phyloP scores from a whole-genome alignment of 2,329 filamentous ascomycete species.

The Neonectria neomacrospora region DNA sequence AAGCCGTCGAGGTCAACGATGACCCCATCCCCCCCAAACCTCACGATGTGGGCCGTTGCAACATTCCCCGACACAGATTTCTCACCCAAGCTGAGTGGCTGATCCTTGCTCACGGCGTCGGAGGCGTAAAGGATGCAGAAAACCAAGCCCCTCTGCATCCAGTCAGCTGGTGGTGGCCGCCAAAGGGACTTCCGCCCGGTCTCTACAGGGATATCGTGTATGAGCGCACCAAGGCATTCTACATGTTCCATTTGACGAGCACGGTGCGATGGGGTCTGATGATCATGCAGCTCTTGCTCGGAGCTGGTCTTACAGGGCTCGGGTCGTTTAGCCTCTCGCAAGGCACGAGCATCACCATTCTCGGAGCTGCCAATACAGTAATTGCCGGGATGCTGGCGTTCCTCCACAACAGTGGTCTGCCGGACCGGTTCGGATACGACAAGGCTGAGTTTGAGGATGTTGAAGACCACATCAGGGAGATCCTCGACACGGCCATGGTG shows the following conservation, averaged over 20 bases:
- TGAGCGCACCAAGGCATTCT: conserved; percentile 57
- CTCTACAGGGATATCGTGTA: conserved; percentile 61
- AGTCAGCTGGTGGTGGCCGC: conserved; percentile 57
- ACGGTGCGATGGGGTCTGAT: conserved; percentile 58
- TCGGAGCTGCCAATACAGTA: conserved; percentile 62
- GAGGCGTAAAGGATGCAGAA: conserved; percentile 59
- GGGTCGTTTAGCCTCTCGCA: conserved; percentile 54
- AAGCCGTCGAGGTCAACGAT: background rate
- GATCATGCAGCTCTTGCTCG: conserved; percentile 60
- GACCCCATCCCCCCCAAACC: background rate
- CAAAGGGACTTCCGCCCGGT: conserved; percentile 59
- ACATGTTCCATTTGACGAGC: conserved; percentile 57
- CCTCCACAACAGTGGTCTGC: conserved; percentile 64
- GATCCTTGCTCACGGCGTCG: conserved; percentile 59
- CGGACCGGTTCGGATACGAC: conserved; percentile 62
- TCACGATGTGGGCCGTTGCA: background rate
- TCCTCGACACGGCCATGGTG: conserved; percentile 61
- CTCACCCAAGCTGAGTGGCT: conserved; percentile 58
- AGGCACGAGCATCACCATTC: conserved; percentile 58
- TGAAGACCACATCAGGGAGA: conserved; percentile 61
- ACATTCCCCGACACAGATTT: conserved; percentile 49
- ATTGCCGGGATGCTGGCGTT: conserved; percentile 62
- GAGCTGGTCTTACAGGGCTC: conserved; percentile 61
- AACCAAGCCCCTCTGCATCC: conserved; percentile 55
- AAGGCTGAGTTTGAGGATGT: conserved; percentile 61